These are phyloP conservation scores for Xylariaceae sp. DNA, from an alignment of 2,329 filamentous ascomycete species.

Conservation along the genomic window DNA sequence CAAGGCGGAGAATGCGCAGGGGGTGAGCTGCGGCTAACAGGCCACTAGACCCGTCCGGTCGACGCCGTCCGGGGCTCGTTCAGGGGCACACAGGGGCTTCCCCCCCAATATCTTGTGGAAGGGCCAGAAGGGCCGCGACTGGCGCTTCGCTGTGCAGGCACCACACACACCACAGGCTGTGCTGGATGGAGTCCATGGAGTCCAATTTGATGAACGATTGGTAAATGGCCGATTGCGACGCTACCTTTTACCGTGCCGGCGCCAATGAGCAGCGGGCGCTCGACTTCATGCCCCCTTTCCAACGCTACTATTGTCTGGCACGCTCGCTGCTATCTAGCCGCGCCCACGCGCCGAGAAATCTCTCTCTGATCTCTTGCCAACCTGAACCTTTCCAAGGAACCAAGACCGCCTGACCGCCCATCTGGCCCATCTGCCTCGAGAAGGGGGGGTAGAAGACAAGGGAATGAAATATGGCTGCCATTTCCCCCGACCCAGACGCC, in stretches of 20 bases:
- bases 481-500: neutral
- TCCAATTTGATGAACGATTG: too few relatives aligned
- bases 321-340: neutral
- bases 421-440: neutral
- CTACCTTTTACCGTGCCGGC: neutral
- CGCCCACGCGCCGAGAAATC: too few relatives aligned
- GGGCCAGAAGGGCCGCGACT: too few relatives aligned
- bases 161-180: too few relatives aligned
- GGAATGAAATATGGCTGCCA: slow-evolving; percentile 1
- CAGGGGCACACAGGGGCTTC: too few relatives aligned
- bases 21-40: too few relatives aligned
- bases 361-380: neutral
- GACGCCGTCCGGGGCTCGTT: too few relatives aligned
- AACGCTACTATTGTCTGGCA: neutral
- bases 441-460: neutral
- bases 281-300: neutral
- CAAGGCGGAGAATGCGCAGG: too few relatives aligned
- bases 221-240: neutral
- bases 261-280: neutral
- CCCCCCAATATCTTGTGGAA: too few relatives aligned
- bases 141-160: too few relatives aligned
- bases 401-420: neutral
- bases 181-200: too few relatives aligned
- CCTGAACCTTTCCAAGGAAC: neutral
- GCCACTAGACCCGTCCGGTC: too few relatives aligned